Evolutionary conservation across 1,284 basidiomycete species (phyloP).

Genomic region (Boletus hoseneyae): DNA sequence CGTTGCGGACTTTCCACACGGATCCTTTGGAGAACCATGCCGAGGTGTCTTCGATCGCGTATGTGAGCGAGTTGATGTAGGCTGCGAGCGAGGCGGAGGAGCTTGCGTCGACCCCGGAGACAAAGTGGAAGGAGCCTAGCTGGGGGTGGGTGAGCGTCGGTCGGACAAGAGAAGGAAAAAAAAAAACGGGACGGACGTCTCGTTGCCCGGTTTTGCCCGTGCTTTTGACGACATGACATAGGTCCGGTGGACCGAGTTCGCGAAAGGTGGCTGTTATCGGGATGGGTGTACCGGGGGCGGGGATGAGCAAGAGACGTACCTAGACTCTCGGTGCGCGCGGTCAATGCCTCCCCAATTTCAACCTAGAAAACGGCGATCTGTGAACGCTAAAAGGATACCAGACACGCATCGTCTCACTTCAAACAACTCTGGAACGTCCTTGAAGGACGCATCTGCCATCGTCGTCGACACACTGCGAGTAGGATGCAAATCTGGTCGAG

Average conservation of each 20-base stretch:
- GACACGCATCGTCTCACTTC: conserved; percentile 37
- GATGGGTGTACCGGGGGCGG: not conserved
- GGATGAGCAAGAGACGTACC: conserved; percentile 47
- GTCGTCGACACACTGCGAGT: conserved; percentile 7
- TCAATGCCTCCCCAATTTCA: conserved; percentile 87
- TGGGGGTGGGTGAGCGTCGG: not conserved
- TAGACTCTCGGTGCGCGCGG: conserved; percentile 89
- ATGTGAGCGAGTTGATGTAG: conserved; percentile 96
- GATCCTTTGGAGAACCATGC: conserved; percentile 91
- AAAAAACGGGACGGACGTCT: conserved; percentile 64
- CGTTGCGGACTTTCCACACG: conserved; percentile 91
- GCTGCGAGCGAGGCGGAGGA: conserved; percentile 96
- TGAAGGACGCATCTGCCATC: conserved; percentile 58
- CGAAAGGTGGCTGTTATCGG: conserved; percentile 75
- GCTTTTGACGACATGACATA: conserved; percentile 95
- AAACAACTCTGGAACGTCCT: conserved; percentile 61
- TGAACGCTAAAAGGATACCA: conserved; percentile 1
- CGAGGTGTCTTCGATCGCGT: conserved; percentile 87
- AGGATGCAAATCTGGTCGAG: not conserved
- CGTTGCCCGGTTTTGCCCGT: conserved; percentile 80
- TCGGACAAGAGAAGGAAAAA: no score
- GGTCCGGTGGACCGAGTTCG: conserved; percentile 95
- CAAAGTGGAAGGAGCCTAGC: conserved; percentile 86
- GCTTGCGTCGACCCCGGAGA: conserved; percentile 96
- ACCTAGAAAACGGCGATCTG: conserved; percentile 46